Percentiles rank a stretch among this genome's conserved stretches.
Conservation (phyloP, 495 filamentous ascomycete species). For the Penicillium robsamsonii region DNA sequence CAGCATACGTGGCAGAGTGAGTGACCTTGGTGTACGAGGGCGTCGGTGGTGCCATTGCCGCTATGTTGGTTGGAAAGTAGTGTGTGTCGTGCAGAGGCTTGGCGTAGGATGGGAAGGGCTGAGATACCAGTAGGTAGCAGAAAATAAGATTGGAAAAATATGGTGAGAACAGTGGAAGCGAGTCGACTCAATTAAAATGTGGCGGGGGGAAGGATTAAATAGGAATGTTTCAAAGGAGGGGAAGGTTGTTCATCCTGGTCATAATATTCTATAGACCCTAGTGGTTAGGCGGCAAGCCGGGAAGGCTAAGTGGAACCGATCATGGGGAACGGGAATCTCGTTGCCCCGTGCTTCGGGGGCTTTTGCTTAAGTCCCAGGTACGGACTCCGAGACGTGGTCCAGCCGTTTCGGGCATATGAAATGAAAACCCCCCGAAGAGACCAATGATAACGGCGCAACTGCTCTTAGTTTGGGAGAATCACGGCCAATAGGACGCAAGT, state of each 20-base stretch:
- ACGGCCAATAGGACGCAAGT: too few relatives aligned
- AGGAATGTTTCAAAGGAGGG: neutral
- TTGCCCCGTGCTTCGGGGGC: too few relatives aligned
- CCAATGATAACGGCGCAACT: too few relatives aligned
- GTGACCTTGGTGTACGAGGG: slow-evolving; percentile 23
- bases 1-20: slow-evolving; percentile 22
- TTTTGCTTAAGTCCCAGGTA: too few relatives aligned
- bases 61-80: neutral
- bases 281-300: too few relatives aligned
- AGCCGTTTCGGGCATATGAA: too few relatives aligned
- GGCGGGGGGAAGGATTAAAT: neutral
- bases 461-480: too few relatives aligned
- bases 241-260: neutral
- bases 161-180: neutral
- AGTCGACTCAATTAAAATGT: neutral
- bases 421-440: too few relatives aligned
- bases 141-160: neutral
- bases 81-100: neutral
- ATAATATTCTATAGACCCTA: neutral
- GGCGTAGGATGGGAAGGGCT: neutral
- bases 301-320: too few relatives aligned
- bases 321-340: too few relatives aligned
- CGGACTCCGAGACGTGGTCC: too few relatives aligned
- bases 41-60: slow-evolving; percentile 14
- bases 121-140: neutral